Base-by-base conservation (phyloP, 2,329 filamentous ascomycete genomes). In the Aspergillus floridensis region DNA sequence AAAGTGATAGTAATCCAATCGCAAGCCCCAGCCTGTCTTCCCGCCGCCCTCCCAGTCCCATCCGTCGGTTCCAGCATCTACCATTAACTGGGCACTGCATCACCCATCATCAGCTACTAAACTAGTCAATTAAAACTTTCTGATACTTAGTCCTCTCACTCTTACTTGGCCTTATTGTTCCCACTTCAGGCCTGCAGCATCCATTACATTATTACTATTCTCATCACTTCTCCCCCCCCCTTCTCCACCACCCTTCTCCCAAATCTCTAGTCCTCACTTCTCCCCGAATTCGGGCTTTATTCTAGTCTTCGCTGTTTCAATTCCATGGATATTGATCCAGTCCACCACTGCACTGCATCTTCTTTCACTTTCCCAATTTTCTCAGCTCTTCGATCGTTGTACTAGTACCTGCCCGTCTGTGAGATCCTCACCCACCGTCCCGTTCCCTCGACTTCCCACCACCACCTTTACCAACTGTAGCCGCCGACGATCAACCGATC, bases 401-500 rank as follows among this genome's bases (percentile, higher is more conserved):
- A 41, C 22, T 22, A 53, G 41, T 53, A 35, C 32, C 51, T 38
- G 32, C 14, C 19, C 35, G 35, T 32, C 35, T 35, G 24, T 24
- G 22, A 11, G 10, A 41, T 53, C 19, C 26, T 31, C 21, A 53
- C 21, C 12, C 51, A 44, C 22, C 35, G 12, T 41, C 41, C 10
- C 12, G 16, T 29, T 26, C 41, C 51, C 8, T 22, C 32, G 14
- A 31, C 26, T 16, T 51, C 29, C 29, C 29, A 32, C 35, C 24
- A 31, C 26, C 47, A 24, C 24, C 21, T 22, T 26, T 49, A 29
- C 26, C 26, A 44, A 22, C 41, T 47, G 53, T 55, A 55, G 53
- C 44, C 53, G 53, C 53, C 53, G 53, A 21, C 26, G 41, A 55
- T 55, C 53, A 35, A 12, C 53, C 41, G 53, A n/a, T 32, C n/a